These are phyloP conservation scores for Aspergillus clavatus DNA, from an alignment of 2,329 filamentous ascomycete genomes.

Conservation along the genomic window DNA sequence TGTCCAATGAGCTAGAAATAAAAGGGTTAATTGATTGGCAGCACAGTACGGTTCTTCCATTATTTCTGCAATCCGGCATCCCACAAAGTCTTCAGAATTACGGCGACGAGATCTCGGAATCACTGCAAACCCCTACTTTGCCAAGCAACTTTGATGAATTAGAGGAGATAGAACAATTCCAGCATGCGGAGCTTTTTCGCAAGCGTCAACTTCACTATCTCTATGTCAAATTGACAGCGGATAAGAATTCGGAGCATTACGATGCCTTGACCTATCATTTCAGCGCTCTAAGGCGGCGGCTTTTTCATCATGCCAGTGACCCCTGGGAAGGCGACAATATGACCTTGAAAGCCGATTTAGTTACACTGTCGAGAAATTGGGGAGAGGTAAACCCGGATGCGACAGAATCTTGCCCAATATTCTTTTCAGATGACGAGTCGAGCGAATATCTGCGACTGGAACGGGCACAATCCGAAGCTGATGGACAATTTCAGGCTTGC, in stretches of 20 bases:
- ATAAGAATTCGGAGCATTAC: conserved; percentile 13
- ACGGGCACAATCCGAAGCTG: conserved; percentile 4
- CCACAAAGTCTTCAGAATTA: conserved; percentile 29
- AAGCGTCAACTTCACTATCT: conserved; percentile 18
- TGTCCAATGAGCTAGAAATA: conserved; percentile 20
- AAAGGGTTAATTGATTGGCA: conserved; percentile 29
- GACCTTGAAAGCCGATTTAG: conserved; percentile 21
- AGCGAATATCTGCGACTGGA: conserved; percentile 4
- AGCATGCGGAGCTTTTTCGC: conserved; percentile 11
- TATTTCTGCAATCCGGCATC: conserved; percentile 25
- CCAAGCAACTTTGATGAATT: conserved; percentile 7
- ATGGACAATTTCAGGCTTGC: conserved; percentile 9
- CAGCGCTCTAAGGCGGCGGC: conserved; percentile 9
- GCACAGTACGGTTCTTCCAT: conserved; percentile 22
- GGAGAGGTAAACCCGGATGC: background rate
- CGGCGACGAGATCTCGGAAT: conserved; percentile 20
- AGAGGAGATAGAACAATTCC: conserved; percentile 11
- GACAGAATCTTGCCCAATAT: conserved; percentile 3
- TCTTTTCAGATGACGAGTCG: conserved; percentile 5
- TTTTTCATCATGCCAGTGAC: conserved; percentile 20
- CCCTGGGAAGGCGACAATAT: conserved; percentile 27
- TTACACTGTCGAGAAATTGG: conserved; percentile 15
- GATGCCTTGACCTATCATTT: conserved; percentile 15
- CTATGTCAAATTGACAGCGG: conserved; percentile 17
- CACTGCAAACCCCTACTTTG: conserved; percentile 10